These are phyloP conservation scores for Fusarium kyushuense DNA, from an alignment of 2,329 filamentous ascomycete species.

Conservation along the genomic window DNA sequence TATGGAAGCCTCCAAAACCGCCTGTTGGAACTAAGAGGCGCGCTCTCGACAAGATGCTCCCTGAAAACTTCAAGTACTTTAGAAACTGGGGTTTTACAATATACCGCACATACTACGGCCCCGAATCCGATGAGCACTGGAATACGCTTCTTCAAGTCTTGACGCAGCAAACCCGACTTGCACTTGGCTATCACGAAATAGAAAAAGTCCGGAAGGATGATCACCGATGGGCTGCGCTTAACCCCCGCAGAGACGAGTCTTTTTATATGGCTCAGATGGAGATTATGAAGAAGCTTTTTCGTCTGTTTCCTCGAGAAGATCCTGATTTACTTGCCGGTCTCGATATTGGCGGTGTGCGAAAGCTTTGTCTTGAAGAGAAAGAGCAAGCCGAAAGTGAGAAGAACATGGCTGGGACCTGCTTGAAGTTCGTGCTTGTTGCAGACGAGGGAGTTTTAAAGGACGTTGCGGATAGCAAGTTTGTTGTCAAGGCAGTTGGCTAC, in stretches of 20 bases:
- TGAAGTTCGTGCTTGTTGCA: constrained; percentile 4
- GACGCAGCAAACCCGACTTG: constrained; percentile 4
- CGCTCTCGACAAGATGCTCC: neutral
- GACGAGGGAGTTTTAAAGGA: constrained; percentile 18
- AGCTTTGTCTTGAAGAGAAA: neutral
- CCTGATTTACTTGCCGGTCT: neutral
- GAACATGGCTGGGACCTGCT: neutral
- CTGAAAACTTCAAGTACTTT: constrained; percentile 22
- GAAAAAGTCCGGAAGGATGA: neutral
- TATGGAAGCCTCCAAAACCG: neutral
- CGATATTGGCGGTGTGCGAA: neutral
- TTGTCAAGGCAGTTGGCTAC: neutral
- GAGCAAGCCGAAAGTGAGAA: neutral
- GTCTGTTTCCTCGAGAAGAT: neutral
- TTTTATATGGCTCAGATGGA: neutral
- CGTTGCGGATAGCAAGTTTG: neutral
- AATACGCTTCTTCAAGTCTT: constrained; percentile 10
- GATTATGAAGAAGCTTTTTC: neutral
- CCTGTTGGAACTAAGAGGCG: neutral
- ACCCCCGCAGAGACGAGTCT: neutral
- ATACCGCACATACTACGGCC: constrained; percentile 23
- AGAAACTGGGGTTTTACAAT: constrained; percentile 19
- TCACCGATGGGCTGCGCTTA: neutral
- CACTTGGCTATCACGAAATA: neutral
- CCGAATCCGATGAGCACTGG: constrained; percentile 13